Conservation (phyloP, 1,284 basidiomycete genomes). For the Volvariella volvacea region DNA sequence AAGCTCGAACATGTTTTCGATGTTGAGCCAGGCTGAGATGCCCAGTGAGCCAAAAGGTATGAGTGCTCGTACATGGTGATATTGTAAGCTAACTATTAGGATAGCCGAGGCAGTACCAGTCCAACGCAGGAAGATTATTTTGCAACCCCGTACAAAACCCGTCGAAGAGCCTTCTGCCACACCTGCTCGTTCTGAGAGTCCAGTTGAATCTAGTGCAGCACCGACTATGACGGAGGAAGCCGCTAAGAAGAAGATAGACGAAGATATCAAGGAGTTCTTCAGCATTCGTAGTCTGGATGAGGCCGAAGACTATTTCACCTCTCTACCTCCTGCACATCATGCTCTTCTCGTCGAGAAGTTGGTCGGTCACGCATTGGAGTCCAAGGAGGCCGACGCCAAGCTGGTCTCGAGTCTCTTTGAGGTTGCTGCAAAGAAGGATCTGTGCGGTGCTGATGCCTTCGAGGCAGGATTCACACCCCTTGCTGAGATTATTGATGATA, state of each 20-base stretch:
- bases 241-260: slow-evolving; percentile 72
- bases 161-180: slow-evolving; percentile 37
- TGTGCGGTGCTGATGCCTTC: slow-evolving; percentile 50
- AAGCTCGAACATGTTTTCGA: slow-evolving; percentile 82
- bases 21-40: slow-evolving; percentile 61
- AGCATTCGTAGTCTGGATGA: slow-evolving; percentile 76
- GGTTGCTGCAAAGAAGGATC: slow-evolving; percentile 46
- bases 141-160: slow-evolving; percentile 44
- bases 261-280: slow-evolving; percentile 77
- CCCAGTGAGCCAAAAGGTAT: slow-evolving; percentile 42
- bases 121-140: slow-evolving; percentile 71
- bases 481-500: slow-evolving; percentile 78
- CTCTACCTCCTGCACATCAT: slow-evolving; percentile 60
- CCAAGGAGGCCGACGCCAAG: slow-evolving; percentile 80
- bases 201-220: slow-evolving; percentile 36
- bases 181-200: slow-evolving; percentile 47
- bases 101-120: slow-evolving; percentile 29
- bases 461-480: slow-evolving; percentile 63
- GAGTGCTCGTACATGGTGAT: too few relatives aligned
- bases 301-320: slow-evolving; percentile 79
- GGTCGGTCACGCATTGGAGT: slow-evolving; percentile 65
- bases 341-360: slow-evolving; percentile 69
- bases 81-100: slow-evolving; percentile 25
- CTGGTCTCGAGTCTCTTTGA: slow-evolving; percentile 68
- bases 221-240: slow-evolving; percentile 63